A percentile compares a stretch with the other conserved stretches of the same genome.
Evolutionary conservation across 1,139 yeast species (phyloP).

Genomic region (Taiozyma sp.): DNA sequence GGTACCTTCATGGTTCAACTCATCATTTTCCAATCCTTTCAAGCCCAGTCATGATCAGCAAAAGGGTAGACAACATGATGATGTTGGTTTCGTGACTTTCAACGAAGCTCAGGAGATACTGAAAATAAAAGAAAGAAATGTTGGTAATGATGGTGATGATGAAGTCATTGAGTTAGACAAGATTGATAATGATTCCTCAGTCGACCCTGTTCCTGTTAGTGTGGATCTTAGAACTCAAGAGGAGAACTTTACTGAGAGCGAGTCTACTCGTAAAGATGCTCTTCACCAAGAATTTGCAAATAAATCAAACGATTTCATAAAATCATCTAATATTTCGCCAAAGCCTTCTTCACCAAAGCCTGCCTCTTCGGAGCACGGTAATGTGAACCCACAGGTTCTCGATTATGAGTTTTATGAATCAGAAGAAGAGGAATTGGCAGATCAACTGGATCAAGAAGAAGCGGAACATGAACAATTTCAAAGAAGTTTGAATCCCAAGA

Average conservation of each 20-base stretch:
- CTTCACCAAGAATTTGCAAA: neutral
- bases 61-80: slow-evolving; percentile 1
- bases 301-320: neutral
- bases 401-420: slow-evolving; percentile 17
- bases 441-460: slow-evolving; percentile 64
- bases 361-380: slow-evolving; percentile 13
- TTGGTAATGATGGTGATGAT: slow-evolving; percentile 5
- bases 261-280: neutral
- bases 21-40: slow-evolving; percentile 6
- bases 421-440: slow-evolving; percentile 31
- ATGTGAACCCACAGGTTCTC: slow-evolving; percentile 8
- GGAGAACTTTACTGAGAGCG: neutral
- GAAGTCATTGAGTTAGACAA: slow-evolving; percentile 1
- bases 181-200: slow-evolving; percentile 5
- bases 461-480: slow-evolving; percentile 67
- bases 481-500: slow-evolving; percentile 34
- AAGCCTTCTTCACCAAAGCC: neutral
- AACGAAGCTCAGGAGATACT: slow-evolving; percentile 19
- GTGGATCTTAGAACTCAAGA: neutral
- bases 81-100: slow-evolving; percentile 18
- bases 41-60: neutral
- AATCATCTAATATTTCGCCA: neutral
- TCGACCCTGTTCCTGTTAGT: neutral
- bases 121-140: slow-evolving; percentile 2
- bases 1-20: slow-evolving; percentile 16